These are phyloP conservation scores for Kalmanozyma brasiliensis DNA, from an alignment of 1,284 basidiomycete species.

Conservation along the genomic window DNA sequence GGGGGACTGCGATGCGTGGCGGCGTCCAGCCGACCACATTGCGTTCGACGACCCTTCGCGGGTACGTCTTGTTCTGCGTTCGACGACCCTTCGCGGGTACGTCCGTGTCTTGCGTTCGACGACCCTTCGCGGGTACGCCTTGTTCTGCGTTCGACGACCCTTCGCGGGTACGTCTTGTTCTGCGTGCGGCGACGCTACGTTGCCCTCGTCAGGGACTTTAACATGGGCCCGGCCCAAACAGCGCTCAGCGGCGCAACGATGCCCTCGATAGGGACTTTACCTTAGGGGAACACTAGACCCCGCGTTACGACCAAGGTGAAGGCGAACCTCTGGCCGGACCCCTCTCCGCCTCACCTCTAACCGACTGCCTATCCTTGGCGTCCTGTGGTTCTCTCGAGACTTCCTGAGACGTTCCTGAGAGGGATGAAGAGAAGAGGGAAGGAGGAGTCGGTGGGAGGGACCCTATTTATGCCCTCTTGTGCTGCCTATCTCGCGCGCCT, in stretches of 20 bases:
- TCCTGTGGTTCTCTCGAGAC: slow-evolving; percentile 7
- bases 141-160: too few species aligned
- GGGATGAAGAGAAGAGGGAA: slow-evolving; percentile 21
- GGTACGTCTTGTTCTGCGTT: too few species aligned
- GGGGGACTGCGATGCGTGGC: slow-evolving; percentile 1
- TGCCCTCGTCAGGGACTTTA: too few species aligned
- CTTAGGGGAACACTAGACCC: slow-evolving; percentile 1
- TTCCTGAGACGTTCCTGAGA: slow-evolving; percentile 11
- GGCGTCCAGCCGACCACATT: neutral
- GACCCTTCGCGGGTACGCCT: too few species aligned
- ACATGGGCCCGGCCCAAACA: too few species aligned
- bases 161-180: too few species aligned
- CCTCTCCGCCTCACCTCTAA: slow-evolving; percentile 18
- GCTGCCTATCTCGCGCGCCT: neutral
- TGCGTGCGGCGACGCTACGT: too few species aligned
- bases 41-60: slow-evolving; percentile 1
- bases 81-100: too few species aligned
- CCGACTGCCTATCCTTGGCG: slow-evolving; percentile 23
- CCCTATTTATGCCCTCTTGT: slow-evolving; percentile 29
- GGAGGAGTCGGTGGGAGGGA: neutral
- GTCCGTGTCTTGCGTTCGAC: too few species aligned
- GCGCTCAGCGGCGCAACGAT: too few species aligned
- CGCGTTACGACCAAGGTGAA: neutral
- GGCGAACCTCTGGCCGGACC: slow-evolving; percentile 19
- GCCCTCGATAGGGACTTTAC: slow-evolving; percentile 1